Evolutionary conservation across 306 rosid species (phyloP).

Genomic region (Quillaja saponaria): DNA sequence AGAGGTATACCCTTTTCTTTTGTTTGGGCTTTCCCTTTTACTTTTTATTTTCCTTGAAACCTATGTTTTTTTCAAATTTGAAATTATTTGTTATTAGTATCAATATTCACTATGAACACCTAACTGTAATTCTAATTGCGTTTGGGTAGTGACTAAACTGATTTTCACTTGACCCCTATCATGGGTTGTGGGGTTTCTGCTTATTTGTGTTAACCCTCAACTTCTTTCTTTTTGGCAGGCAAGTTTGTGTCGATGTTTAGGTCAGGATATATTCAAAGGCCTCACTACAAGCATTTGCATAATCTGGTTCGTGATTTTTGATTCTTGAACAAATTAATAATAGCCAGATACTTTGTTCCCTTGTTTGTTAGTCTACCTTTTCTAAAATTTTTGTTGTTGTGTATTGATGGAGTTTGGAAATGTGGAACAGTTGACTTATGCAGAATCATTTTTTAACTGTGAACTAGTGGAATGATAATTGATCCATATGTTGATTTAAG

Average conservation of each 20-base stretch:
- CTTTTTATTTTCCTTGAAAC: neutral
- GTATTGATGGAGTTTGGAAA: no score
- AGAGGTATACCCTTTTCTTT: conserved; percentile 20
- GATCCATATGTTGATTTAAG: no score
- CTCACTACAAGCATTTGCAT: conserved; percentile 16
- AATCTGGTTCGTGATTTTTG: conserved; percentile 28
- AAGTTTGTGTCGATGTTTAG: conserved; percentile 22
- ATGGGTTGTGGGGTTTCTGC: no score
- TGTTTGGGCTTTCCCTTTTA: neutral
- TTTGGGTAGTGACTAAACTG: neutral
- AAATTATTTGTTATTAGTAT: neutral
- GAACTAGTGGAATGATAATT: no score
- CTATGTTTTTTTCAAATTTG: neutral
- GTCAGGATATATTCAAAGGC: conserved; percentile 19
- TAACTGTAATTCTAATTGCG: neutral
- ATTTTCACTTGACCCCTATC: no score
- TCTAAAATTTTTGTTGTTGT: neutral
- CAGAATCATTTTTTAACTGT: no score
- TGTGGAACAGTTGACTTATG: no score
- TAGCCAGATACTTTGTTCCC: neutral
- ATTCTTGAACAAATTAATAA: neutral
- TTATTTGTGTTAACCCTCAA: neutral
- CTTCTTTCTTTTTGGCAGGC: conserved; percentile 32
- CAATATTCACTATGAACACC: neutral
- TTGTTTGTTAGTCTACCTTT: neutral